A percentile compares a stretch with the other conserved stretches of the same genome.
Evolutionary conservation across 345 rosid genomes (phyloP).

Genomic region (Eucalyptus marginata): DNA sequence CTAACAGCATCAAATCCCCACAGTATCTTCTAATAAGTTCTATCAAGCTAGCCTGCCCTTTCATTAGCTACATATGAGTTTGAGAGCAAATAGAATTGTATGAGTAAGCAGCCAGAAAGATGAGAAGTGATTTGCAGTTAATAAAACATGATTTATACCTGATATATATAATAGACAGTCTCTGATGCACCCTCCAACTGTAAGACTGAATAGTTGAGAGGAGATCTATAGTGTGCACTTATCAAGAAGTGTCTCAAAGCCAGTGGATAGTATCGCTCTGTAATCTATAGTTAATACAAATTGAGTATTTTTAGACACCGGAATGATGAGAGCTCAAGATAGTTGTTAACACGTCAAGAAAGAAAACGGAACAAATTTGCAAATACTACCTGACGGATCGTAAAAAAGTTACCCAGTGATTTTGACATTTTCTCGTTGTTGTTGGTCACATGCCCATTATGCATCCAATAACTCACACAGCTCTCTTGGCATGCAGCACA

Average conservation of each 20-base stretch:
- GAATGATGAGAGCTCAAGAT: constrained; percentile 18
- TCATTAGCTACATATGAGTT: background rate
- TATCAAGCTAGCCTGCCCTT: background rate
- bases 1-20: background rate
- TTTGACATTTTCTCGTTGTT: background rate
- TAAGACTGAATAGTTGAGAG: constrained; percentile 45
- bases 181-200: constrained; percentile 76
- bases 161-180: constrained; percentile 65
- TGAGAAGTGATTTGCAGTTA: background rate
- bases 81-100: background rate
- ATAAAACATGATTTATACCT: constrained; percentile 27
- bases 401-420: background rate
- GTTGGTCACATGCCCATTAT: background rate
- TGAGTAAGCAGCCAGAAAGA: background rate
- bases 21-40: background rate
- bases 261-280: constrained; percentile 60
- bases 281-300: constrained; percentile 89
- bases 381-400: background rate
- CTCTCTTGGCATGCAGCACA: background rate
- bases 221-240: constrained; percentile 80
- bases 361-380: background rate
- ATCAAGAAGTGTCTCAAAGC: constrained; percentile 80
- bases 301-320: constrained; percentile 82
- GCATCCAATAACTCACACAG: background rate
- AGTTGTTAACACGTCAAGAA: background rate